phyloP scores from a whole-genome alignment of 1,284 basidiomycete genomes.

The Rhodotorula sp. region DNA sequence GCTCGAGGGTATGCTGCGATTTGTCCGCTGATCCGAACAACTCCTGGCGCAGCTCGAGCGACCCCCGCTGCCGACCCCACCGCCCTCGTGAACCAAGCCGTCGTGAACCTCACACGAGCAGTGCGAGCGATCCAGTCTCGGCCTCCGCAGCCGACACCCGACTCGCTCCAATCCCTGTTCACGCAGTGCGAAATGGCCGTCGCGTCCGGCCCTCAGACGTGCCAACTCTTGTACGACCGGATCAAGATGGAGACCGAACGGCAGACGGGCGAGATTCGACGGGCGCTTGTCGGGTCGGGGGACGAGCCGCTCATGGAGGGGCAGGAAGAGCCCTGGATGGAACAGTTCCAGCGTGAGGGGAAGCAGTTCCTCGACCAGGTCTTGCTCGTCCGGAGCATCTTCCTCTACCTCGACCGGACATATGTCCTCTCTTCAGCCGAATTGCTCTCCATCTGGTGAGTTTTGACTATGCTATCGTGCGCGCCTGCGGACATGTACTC shows the following conservation, averaged over 20 bases:
- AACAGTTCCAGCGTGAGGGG: conserved; percentile 12
- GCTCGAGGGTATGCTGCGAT: too few species aligned
- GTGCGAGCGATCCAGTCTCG: conserved; percentile 41
- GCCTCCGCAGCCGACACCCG: conserved; percentile 39
- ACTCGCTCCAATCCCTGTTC: conserved; percentile 43
- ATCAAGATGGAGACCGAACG: conserved; percentile 44
- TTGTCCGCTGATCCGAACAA: background rate
- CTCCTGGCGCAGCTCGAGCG: conserved; percentile 4
- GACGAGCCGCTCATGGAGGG: background rate
- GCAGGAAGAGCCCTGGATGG: conserved; percentile 21
- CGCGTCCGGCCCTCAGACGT: conserved; percentile 12
- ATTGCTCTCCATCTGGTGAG: conserved; percentile 43
- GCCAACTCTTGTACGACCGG: conserved; percentile 42
- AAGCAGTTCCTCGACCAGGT: conserved; percentile 37
- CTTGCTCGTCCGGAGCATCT: conserved; percentile 43
- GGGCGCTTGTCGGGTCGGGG: conserved; percentile 1
- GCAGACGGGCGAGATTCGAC: conserved; percentile 28
- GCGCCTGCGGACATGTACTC: background rate
- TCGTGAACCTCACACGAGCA: conserved; percentile 37
- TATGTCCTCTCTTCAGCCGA: conserved; percentile 40
- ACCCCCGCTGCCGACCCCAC: conserved; percentile 12
- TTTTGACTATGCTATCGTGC: background rate
- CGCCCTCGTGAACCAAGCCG: conserved; percentile 9
- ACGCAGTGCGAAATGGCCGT: conserved; percentile 39
- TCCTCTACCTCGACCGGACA: conserved; percentile 45